Base-by-base conservation (phyloP, 495 filamentous ascomycete genomes). In the Neurospora sp. region DNA sequence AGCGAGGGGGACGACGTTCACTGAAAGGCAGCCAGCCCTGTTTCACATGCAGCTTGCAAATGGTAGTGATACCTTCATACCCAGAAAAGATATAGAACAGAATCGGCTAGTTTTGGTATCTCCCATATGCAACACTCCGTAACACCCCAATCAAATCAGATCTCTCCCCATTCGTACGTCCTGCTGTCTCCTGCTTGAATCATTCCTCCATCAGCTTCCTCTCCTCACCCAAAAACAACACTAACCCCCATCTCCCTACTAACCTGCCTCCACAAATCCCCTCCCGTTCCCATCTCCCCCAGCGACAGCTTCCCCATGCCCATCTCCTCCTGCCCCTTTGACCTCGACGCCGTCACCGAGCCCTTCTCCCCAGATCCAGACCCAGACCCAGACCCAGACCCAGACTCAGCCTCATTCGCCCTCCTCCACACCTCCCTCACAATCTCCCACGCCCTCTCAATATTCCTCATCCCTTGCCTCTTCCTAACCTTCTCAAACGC, bases 401-500 rank as follows among this genome's bases (percentile, higher is more conserved):
- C n/a, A 48, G 39, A 10, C 41, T 41, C 80, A 9, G 77, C 75
- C 69, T 75, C 77, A 77, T 88, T 85, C 7, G 78, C 81, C 73
- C 87, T 78, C 68, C 79, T 80, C 88, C 88, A 90, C 18, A 90
- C 85, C 75, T 89, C 87, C 74, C 85, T 77, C 18, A 87, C 82
- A 37, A 90, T 84, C 59, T 84, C 84, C 86, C 88, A 87, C 16
- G 87, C 86, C 70, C 86, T 79, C 65, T 83, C 84, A 70, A 90
- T 89, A 77, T 89, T 90, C 72, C 81, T 85, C 88, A 90, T 90
- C 39, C 88, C 88, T 74, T 90, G 88, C 39, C 87, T 74, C 71
- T 78, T 82, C 40, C 85, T 83, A 1, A 88, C 81, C 41, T 84
- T 84, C 1, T 73, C 76, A 72, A 89, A 90, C 3, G 85, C 84